Percentiles rank a stretch among this genome's conserved stretches.
These are phyloP conservation scores for Lodderomyces margitis DNA, from an alignment of 1,139 yeast genomes.

Conservation along the genomic window DNA sequence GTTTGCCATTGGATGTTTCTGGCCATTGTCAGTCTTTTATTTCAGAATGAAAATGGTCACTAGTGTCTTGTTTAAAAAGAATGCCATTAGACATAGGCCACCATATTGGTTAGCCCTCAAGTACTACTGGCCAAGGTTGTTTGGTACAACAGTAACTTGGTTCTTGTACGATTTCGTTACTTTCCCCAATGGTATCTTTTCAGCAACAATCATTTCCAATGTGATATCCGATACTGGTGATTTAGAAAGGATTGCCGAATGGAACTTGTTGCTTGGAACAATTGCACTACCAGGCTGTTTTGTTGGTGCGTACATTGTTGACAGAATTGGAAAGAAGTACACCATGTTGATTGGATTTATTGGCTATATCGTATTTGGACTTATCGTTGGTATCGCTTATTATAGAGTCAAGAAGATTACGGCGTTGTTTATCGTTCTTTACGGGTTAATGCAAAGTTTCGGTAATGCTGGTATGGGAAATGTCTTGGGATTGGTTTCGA, in stretches of 20 bases:
- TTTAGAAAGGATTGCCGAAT: slow-evolving; percentile 45
- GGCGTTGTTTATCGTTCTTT: slow-evolving; percentile 44
- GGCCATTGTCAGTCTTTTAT: slow-evolving; percentile 72
- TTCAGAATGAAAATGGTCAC: slow-evolving; percentile 73
- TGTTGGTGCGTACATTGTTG: slow-evolving; percentile 43
- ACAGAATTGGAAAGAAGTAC: slow-evolving; percentile 44
- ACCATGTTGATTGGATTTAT: slow-evolving; percentile 46
- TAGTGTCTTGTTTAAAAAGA: slow-evolving; percentile 48
- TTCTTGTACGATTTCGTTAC: slow-evolving; percentile 53
- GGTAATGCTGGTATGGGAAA: slow-evolving; percentile 82
- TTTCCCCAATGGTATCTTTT: slow-evolving; percentile 51
- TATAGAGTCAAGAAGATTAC: slow-evolving; percentile 39
- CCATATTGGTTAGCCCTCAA: slow-evolving; percentile 49
- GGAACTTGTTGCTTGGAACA: slow-evolving; percentile 45
- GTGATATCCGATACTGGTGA: slow-evolving; percentile 25
- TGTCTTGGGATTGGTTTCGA: slow-evolving; percentile 65
- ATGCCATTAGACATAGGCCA: slow-evolving; percentile 42
- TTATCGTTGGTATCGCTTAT: slow-evolving; percentile 48
- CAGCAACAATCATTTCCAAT: slow-evolving; percentile 43
- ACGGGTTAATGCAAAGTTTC: slow-evolving; percentile 42
- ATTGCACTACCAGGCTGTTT: slow-evolving; percentile 49
- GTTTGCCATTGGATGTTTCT: slow-evolving; percentile 71
- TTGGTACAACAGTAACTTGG: slow-evolving; percentile 49
- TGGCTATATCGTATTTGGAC: slow-evolving; percentile 48
- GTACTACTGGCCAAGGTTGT: slow-evolving; percentile 45